Evolutionary conservation across 140 eudicot genomes (phyloP), one percentile per base, ranked within the genome.

Genomic region (Artemisia princeps): DNA sequence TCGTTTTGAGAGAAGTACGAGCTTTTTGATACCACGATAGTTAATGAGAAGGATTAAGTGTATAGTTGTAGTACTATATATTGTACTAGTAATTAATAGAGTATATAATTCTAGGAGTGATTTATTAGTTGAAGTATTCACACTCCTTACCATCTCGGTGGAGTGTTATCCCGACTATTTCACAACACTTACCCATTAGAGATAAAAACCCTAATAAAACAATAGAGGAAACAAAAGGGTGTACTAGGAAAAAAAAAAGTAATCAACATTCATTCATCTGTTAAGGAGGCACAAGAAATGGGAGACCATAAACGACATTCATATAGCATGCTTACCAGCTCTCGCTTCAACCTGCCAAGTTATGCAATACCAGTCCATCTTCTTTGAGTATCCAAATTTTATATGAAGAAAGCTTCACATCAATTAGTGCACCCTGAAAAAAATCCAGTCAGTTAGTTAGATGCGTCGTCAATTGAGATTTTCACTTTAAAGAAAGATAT

Each of bases 341-440:
- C 30, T 19, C 74, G 65, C 70, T 69, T 52, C 65, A 54, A 72
- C 54, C 49, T 30, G 58, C 70, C 33, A 90, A 70, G 63, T 74
- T 82, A 64, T 76, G 83, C 76, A 69, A 62, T 52, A 82, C 53
- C 48, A 88, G 65, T 65, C 87, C 89, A 40, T 92, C 86, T 78
- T 80, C 95, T 73, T 82, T 83, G 20, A 92, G 89, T 61, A 92
- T 73, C 92, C 92, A 92, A 57, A 92, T 76, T 71, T 82, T 80
- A 78, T 69, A 68, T 75, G 87, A 80, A 23, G 84, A 73, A 64
- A 92, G 79, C 77, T 71, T 85, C 62, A 92, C 86, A 78, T 85
- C 95, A 72, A 85, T 73, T 48, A 77, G 77, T 69, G 78, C 78
- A 63, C 80, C 89, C 98, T 85, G 72, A 69, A 30, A 69, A 15